phyloP scores from a whole-genome alignment of 371 early-diverging fungal species.

The Furculomyces boomerangus region DNA sequence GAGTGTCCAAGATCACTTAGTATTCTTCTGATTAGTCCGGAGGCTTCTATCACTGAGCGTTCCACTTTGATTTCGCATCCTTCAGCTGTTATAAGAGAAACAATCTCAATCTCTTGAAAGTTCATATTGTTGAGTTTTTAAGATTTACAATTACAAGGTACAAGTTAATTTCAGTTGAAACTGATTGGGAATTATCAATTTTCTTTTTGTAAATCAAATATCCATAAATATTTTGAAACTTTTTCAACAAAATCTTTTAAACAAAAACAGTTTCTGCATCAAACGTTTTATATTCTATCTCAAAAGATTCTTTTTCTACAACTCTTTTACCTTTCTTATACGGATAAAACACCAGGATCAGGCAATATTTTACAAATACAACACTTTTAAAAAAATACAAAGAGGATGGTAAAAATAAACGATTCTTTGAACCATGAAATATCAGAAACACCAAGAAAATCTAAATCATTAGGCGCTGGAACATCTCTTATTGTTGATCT shows the following conservation, averaged over 20 bases:
- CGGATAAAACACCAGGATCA: too few species aligned
- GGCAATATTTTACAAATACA: too few species aligned
- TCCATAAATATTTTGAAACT: neutral
- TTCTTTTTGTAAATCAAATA: neutral
- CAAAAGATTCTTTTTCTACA: too few species aligned
- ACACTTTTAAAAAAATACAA: too few species aligned
- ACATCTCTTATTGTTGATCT: too few species aligned
- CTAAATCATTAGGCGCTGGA: too few species aligned
- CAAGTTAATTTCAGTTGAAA: neutral
- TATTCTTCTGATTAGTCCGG: slow-evolving; percentile 66
- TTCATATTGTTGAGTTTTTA: neutral
- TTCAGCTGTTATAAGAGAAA: slow-evolving; percentile 41
- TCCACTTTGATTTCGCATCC: slow-evolving; percentile 51
- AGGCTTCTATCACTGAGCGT: slow-evolving; percentile 53
- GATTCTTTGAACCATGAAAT: too few species aligned
- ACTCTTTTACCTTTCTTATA: too few species aligned
- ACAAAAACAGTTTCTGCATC: too few species aligned
- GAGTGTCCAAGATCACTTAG: slow-evolving; percentile 50
- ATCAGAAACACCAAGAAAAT: too few species aligned
- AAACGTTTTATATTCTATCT: too few species aligned
- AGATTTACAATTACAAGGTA: neutral
- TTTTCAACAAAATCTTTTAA: neutral
- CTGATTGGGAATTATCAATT: neutral
- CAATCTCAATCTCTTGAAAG: neutral
- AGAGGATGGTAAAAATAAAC: too few species aligned